Evolutionary conservation across 2,329 filamentous ascomycete genomes (phyloP).

Genomic region (Colletotrichum incanum): DNA sequence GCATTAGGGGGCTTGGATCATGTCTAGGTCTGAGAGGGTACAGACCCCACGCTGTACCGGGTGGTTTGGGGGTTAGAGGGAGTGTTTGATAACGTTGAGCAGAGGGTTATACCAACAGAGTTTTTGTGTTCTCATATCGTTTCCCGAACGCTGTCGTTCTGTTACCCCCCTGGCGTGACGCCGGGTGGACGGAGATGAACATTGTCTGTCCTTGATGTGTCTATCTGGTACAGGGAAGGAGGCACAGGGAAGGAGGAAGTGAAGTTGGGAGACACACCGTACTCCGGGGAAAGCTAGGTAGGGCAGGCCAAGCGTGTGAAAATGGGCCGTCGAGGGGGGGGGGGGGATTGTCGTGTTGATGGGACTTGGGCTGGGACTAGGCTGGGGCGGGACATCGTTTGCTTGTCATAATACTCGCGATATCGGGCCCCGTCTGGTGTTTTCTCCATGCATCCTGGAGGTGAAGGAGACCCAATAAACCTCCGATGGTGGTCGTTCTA

Average conservation of each 20-base stretch:
- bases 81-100: neutral
- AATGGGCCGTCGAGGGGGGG: neutral
- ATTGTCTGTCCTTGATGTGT: neutral
- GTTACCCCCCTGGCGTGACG: neutral
- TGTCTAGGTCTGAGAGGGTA: neutral
- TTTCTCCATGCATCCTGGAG: neutral
- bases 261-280: neutral
- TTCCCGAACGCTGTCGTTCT: neutral
- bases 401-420: neutral
- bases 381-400: neutral
- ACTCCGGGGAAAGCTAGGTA: neutral
- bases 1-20: neutral
- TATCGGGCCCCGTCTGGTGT: neutral
- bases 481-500: neutral
- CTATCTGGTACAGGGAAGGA: neutral
- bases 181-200: neutral
- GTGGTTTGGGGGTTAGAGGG: neutral
- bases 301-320: too few species aligned
- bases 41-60: neutral
- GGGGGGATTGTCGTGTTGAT: neutral
- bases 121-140: neutral
- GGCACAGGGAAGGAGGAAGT: neutral
- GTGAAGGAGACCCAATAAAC: neutral
- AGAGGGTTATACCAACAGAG: neutral
- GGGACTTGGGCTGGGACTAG: neutral